phyloP scores from a whole-genome alignment of 306 rosid genomes.

The Gastrolobium villosum region DNA sequence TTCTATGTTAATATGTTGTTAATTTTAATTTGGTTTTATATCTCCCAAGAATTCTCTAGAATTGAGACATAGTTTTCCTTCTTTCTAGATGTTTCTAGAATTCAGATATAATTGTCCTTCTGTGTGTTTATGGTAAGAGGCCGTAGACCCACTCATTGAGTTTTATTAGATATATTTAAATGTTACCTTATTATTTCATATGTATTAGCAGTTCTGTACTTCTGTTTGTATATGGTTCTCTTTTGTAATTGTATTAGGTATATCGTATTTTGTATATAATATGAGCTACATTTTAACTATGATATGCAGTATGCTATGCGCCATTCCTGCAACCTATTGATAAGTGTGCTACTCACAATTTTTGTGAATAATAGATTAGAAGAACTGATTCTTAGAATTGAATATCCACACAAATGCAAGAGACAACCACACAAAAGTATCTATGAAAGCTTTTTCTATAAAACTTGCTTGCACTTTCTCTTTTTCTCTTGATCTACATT shows the following conservation, averaged over 20 bases:
- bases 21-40: too few relatives aligned
- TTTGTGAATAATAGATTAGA: conserved; percentile 6
- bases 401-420: too few relatives aligned
- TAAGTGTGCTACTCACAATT: not conserved
- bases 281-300: not conserved
- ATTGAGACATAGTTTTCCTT: too few relatives aligned
- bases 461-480: too few relatives aligned
- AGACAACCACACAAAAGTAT: too few relatives aligned
- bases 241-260: conserved; percentile 10
- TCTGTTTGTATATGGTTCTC: not conserved
- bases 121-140: not conserved
- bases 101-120: not conserved
- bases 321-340: not conserved
- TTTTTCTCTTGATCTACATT: too few relatives aligned
- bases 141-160: not conserved
- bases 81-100: not conserved
- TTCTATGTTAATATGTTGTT: not conserved
- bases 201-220: not conserved
- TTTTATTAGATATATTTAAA: not conserved
- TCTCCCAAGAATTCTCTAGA: too few relatives aligned
- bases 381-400: conserved; percentile 24
- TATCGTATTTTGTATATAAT: not conserved
- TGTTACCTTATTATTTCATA: not conserved
- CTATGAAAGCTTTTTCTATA: too few relatives aligned
- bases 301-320: not conserved